Evolutionary conservation across 192 early-diverging fungal genomes (phyloP), one percentile per base, ranked within the genome.

Genomic region (Glomus cerebriforme): DNA sequence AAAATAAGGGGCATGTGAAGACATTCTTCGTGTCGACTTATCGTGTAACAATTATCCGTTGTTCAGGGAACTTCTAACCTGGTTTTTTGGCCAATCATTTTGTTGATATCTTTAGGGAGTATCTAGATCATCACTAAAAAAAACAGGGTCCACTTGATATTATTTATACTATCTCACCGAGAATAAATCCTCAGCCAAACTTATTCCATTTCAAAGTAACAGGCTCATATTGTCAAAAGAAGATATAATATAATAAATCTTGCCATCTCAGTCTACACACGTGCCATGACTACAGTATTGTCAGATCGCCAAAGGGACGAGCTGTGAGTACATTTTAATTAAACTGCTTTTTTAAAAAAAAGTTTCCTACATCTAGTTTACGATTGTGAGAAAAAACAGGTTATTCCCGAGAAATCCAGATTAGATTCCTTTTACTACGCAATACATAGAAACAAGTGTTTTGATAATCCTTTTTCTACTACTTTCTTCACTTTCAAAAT

Each of bases 281-380:
- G 65, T 54, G 72, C 59, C 54, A 83, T 85, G 80, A 79, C 86
- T 77, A 87, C 83, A 58, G 83, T 88, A 66, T 84, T 94, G 60
- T 91, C 89, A 75, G 90, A 91, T 62, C 88, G 93, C 77, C 91
- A 94, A 85, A 88, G 88, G 73, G 91, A 93, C 66, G 93, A 94
- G 82, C 85, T 94, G 90, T 90, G 86, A 87, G 88, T 87, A 45
- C 66, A 9, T 59, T 45, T 65, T 24, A 12, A 29, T 81, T 6
- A 7, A 37, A 19, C 15, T 22, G 15, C 26, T 19, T 8, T 15
- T 79, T 81, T 79, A 85, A 80, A 37, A 49, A 59, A 2, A 69
- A 62, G 3, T 43, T n/a, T 80, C 62, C n/a, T 31, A 63, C 62
- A 63, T 63, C 62, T 63, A 3, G 62, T 54, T 19, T 54, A 43